Evolutionary conservation across 2,329 filamentous ascomycete species (phyloP).

Genomic region (Fusarium goolgardi): DNA sequence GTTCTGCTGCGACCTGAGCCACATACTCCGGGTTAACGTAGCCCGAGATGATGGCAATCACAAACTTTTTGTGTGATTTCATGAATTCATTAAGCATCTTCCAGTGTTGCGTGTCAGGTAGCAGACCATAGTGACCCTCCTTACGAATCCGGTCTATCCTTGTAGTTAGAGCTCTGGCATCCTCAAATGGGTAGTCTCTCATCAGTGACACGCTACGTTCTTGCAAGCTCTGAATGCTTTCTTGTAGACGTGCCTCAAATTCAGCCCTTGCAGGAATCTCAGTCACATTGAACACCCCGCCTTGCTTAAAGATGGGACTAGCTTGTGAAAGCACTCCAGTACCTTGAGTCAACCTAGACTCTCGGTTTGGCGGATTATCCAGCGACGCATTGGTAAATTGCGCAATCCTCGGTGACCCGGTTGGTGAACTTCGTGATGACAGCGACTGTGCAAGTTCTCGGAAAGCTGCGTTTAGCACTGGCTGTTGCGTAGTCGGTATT

Average conservation of each 20-base stretch:
- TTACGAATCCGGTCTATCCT: constrained; percentile 46
- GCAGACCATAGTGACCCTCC: constrained; percentile 44
- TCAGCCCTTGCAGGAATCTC: constrained; percentile 40
- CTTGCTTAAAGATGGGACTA: constrained; percentile 19
- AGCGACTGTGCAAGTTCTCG: not conserved
- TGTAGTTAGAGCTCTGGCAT: constrained; percentile 40
- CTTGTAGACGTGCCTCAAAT: constrained; percentile 42
- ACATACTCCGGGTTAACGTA: constrained; percentile 46
- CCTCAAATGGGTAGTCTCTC: not conserved
- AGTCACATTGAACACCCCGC: constrained; percentile 43
- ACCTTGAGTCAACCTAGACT: not conserved
- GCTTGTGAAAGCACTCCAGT: not conserved
- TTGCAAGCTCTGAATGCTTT: constrained; percentile 28
- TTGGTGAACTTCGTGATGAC: not conserved
- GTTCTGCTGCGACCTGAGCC: constrained; percentile 43
- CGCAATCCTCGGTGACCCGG: not conserved
- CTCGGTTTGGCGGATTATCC: not conserved
- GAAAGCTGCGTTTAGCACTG: not conserved
- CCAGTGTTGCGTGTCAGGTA: constrained; percentile 54
- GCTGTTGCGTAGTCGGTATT: not conserved
- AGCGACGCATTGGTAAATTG: not conserved
- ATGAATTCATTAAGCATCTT: constrained; percentile 47
- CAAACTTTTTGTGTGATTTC: constrained; percentile 46
- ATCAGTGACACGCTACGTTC: constrained; percentile 11
- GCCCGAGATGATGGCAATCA: constrained; percentile 47